Evolutionary conservation across 1,139 yeast species (phyloP).

Genomic region (Blastobotrys buckinghamii): DNA sequence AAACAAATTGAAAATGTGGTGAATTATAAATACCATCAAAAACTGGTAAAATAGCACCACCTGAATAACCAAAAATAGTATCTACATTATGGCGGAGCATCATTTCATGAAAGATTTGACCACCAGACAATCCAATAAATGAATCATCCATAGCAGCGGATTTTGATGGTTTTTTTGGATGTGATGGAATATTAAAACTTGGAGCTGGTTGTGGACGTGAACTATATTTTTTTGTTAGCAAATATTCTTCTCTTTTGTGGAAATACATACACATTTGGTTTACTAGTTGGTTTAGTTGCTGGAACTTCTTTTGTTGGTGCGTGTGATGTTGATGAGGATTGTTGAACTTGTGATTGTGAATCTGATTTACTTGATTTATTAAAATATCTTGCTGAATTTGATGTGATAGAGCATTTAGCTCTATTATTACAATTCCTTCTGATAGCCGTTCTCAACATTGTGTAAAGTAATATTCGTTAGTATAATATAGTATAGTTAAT

Average conservation of each 20-base stretch:
- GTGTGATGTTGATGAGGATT: too few relatives aligned
- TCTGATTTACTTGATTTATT: constrained; percentile 6
- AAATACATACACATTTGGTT: constrained; percentile 5
- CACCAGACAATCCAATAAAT: constrained; percentile 91
- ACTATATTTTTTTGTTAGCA: background rate
- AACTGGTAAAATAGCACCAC: constrained; percentile 97
- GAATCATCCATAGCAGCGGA: constrained; percentile 38
- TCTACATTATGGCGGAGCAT: constrained; percentile 95
- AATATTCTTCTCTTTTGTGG: background rate
- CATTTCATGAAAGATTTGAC: constrained; percentile 98
- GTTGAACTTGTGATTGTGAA: background rate
- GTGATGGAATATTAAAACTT: constrained; percentile 35
- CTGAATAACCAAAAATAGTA: constrained; percentile 91
- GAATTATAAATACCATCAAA: constrained; percentile 95
- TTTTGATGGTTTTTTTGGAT: constrained; percentile 10
- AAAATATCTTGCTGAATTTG: constrained; percentile 5
- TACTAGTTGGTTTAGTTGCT: constrained; percentile 1
- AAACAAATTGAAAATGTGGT: constrained; percentile 76
- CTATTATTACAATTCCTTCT: constrained; percentile 3
- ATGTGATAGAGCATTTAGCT: constrained; percentile 1
- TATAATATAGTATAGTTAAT: background rate
- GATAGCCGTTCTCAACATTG: constrained; percentile 13
- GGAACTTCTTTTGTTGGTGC: constrained; percentile 1
- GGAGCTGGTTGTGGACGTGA: constrained; percentile 49
- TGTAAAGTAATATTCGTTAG: background rate